Conservation (phyloP, 495 filamentous ascomycete species). For the Hypoxylon fuscum region DNA sequence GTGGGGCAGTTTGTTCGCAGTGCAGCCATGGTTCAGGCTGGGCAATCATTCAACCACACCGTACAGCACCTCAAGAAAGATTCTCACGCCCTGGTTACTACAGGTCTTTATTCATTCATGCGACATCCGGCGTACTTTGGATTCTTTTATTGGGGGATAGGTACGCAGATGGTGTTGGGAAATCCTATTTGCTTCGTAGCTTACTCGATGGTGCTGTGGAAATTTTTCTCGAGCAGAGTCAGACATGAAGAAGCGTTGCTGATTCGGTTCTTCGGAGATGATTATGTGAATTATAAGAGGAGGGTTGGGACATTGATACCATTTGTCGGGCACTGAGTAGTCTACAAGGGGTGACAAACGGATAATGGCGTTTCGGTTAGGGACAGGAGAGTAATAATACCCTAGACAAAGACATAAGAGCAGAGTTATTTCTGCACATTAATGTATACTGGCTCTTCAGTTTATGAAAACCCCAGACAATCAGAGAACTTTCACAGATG, state of each 20-base stretch:
- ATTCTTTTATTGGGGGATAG: constrained; percentile 98
- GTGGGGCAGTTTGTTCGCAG: constrained; percentile 78
- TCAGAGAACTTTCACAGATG: no score
- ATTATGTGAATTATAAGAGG: constrained; percentile 78
- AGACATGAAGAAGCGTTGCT: constrained; percentile 80
- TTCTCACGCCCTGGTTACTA: constrained; percentile 80
- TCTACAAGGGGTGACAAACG: not conserved
- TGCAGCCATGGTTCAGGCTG: constrained; percentile 87
- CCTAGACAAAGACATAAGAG: not conserved
- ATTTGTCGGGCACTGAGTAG: constrained; percentile 57
- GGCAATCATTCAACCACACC: constrained; percentile 89
- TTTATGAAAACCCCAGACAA: no score
- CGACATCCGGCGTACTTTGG: constrained; percentile 95
- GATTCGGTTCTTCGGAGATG: constrained; percentile 81
- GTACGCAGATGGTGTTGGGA: constrained; percentile 88
- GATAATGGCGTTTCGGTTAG: constrained; percentile 23
- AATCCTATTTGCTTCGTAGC: constrained; percentile 79
- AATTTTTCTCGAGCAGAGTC: constrained; percentile 81
- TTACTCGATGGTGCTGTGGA: constrained; percentile 81
- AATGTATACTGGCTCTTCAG: no score
- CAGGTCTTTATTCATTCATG: constrained; percentile 68
- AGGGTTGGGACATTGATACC: constrained; percentile 76
- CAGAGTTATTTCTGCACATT: no score
- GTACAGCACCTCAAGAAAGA: constrained; percentile 73
- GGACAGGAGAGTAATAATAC: constrained; percentile 15